Base-by-base conservation (phyloP, 352 stramenopile genomes). In the Phytophthora macrochlamydospora region DNA sequence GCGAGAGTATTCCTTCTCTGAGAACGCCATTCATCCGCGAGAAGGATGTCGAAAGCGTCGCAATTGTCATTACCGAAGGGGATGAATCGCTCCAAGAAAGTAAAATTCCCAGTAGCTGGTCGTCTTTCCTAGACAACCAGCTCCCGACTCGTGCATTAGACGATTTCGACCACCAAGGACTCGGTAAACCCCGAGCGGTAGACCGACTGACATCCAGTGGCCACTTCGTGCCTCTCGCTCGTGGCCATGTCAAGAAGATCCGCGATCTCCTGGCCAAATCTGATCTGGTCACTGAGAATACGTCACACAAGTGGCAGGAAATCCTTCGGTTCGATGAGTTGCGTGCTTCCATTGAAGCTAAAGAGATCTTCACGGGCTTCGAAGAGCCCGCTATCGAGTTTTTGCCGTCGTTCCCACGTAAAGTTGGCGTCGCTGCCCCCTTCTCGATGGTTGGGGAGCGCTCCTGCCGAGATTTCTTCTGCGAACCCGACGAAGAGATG, bases 361-460 rank as follows among this genome's bases (percentile, higher is more conserved):
- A 94, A 33, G 88, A 96, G 51, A 80, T 93, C 9, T 90, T 96
- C n/a, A 93, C 81, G 51, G 88, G 88, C 0, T 96, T 96, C 51
- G 83, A 94, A 59, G 86, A 96, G 37, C 85, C 88, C 35, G 55
- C 73, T 0, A 94, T 96, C 50, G 62, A 60, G 3, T 96, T 96
- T 49, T 35, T 94, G 18, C 88, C 88, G 9, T 87, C 86, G 1
- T 94, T 82, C 51, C 88, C 88, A 37, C 83, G 88, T 9, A 79
- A 83, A 48, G 65, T 90, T 18, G 86, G 82, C 8, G 63, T 70
- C 0, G 68, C 73, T 12, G 88, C 83, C 24, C 77, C 79, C 11
- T 95, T 91, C 38, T 89, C 81, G 2, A 87, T 88, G 77, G 67
- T 93, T 7, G 68, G 69, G 1, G 78, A 92, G n/a, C 78, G 75